These are phyloP conservation scores for Nasturtium officinale DNA, from an alignment of 345 rosid genomes.

Conservation along the genomic window DNA sequence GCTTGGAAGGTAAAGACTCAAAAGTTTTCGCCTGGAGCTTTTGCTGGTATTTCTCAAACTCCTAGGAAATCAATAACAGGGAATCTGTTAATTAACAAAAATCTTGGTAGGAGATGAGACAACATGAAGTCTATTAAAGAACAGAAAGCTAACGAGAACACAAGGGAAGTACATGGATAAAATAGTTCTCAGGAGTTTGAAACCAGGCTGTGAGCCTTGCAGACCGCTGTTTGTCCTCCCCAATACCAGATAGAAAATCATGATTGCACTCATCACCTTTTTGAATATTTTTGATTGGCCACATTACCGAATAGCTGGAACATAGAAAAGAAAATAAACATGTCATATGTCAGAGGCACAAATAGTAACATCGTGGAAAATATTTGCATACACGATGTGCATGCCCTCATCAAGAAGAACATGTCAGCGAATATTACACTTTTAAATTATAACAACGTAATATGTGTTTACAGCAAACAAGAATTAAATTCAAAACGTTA, in stretches of 20 bases:
- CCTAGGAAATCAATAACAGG: slow-evolving; percentile 51
- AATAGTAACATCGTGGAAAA: neutral
- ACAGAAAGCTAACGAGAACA: neutral
- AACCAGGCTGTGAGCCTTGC: slow-evolving; percentile 95
- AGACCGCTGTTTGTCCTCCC: slow-evolving; percentile 93
- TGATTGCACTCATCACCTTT: slow-evolving; percentile 82
- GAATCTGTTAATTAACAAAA: slow-evolving; percentile 30
- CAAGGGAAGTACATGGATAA: slow-evolving; percentile 57
- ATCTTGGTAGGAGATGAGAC: neutral
- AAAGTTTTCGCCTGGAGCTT: slow-evolving; percentile 49
- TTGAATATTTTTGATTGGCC: slow-evolving; percentile 67
- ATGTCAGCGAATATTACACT: slow-evolving; percentile 19
- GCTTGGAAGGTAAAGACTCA: slow-evolving; percentile 38
- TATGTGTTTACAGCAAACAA: neutral
- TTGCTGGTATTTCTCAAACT: slow-evolving; percentile 62
- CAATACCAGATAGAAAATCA: slow-evolving; percentile 82
- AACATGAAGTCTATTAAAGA: slow-evolving; percentile 11
- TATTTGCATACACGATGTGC: slow-evolving; percentile 7
- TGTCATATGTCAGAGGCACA: slow-evolving; percentile 22
- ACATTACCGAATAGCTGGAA: slow-evolving; percentile 78
- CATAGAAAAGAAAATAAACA: slow-evolving; percentile 18
- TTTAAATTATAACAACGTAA: slow-evolving; percentile 6
- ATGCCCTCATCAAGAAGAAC: slow-evolving; percentile 7
- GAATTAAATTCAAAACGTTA: neutral
- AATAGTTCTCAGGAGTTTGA: slow-evolving; percentile 76